Percentiles rank a stretch among this genome's conserved stretches.
phyloP scores from a whole-genome alignment of 2,329 filamentous ascomycete species.

The Periglandula ipomoeae region DNA sequence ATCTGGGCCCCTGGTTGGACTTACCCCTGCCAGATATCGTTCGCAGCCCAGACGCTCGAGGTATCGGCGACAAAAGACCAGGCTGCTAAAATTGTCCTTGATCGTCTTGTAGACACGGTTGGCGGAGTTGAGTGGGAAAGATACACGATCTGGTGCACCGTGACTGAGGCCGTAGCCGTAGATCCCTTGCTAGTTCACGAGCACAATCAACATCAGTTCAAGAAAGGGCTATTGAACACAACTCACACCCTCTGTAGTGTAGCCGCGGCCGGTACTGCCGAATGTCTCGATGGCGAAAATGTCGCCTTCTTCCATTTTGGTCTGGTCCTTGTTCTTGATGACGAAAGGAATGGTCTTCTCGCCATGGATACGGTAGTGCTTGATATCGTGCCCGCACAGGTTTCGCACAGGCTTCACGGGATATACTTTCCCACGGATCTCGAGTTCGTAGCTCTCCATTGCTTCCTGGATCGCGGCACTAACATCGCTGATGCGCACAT shows the following conservation, averaged over 20 bases:
- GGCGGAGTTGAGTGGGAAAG: slow-evolving; percentile 40
- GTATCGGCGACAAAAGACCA: slow-evolving; percentile 54
- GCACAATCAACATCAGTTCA: neutral
- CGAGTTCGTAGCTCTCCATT: slow-evolving; percentile 86
- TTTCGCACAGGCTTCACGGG: slow-evolving; percentile 75
- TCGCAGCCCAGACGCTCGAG: slow-evolving; percentile 54
- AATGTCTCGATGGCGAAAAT: slow-evolving; percentile 92
- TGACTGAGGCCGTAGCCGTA: slow-evolving; percentile 41
- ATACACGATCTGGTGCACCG: slow-evolving; percentile 23
- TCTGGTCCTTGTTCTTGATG: slow-evolving; percentile 71
- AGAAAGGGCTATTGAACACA: neutral
- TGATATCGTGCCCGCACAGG: slow-evolving; percentile 77
- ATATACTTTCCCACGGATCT: slow-evolving; percentile 66
- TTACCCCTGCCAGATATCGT: slow-evolving; percentile 48
- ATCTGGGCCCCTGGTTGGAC: slow-evolving; percentile 12
- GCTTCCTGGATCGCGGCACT: slow-evolving; percentile 74
- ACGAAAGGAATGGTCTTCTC: slow-evolving; percentile 86
- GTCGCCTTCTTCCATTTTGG: slow-evolving; percentile 93
- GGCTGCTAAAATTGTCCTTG: slow-evolving; percentile 51
- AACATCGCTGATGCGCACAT: slow-evolving; percentile 76
- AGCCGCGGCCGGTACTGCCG: slow-evolving; percentile 77
- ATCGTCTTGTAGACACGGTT: slow-evolving; percentile 49
- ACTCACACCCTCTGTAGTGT: slow-evolving; percentile 65
- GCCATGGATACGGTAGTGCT: slow-evolving; percentile 78
- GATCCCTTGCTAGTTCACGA: slow-evolving; percentile 29